phyloP scores from a whole-genome alignment of 805 yeast species.

The Metschnikowia vanudenii region DNA sequence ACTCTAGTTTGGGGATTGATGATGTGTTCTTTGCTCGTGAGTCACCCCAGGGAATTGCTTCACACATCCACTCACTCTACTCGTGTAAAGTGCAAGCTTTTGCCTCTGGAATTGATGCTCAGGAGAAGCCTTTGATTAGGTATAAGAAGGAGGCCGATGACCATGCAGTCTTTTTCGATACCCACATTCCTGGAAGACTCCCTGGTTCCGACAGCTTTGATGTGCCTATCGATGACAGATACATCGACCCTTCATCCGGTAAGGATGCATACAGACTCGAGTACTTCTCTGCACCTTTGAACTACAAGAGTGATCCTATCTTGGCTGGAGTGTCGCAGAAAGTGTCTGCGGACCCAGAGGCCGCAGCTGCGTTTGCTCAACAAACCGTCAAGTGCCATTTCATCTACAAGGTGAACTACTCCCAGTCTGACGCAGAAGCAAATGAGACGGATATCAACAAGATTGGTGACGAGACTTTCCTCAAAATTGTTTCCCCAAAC shows the following conservation, averaged over 20 bases:
- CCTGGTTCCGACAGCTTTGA: constrained; percentile 49
- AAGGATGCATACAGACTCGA: constrained; percentile 64
- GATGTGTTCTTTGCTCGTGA: constrained; percentile 90
- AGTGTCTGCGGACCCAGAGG: constrained; percentile 21
- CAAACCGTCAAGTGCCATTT: constrained; percentile 71
- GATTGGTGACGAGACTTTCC: constrained; percentile 78
- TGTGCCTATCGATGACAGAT: constrained; percentile 74
- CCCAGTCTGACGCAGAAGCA: constrained; percentile 22
- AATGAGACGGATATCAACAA: constrained; percentile 53
- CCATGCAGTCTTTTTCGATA: constrained; percentile 90
- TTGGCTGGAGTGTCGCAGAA: constrained; percentile 38
- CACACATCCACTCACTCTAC: constrained; percentile 83
- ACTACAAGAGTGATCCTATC: constrained; percentile 45
- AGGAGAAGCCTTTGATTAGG: constrained; percentile 59
- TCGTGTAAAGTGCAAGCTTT: constrained; percentile 91
- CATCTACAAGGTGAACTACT: constrained; percentile 65
- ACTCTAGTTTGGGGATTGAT: constrained; percentile 82
- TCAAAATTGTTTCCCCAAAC: constrained; percentile 71
- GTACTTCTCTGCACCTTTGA: constrained; percentile 68
- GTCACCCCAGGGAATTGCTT: constrained; percentile 72
- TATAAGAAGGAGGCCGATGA: constrained; percentile 77
- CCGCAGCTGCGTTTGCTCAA: constrained; percentile 29
- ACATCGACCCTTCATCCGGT: constrained; percentile 55
- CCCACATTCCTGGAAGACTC: constrained; percentile 49
- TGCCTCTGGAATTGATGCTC: constrained; percentile 50